These are phyloP conservation scores for Aspergillus pseudoviridinutans DNA, from an alignment of 2,329 filamentous ascomycete species.

Conservation along the genomic window DNA sequence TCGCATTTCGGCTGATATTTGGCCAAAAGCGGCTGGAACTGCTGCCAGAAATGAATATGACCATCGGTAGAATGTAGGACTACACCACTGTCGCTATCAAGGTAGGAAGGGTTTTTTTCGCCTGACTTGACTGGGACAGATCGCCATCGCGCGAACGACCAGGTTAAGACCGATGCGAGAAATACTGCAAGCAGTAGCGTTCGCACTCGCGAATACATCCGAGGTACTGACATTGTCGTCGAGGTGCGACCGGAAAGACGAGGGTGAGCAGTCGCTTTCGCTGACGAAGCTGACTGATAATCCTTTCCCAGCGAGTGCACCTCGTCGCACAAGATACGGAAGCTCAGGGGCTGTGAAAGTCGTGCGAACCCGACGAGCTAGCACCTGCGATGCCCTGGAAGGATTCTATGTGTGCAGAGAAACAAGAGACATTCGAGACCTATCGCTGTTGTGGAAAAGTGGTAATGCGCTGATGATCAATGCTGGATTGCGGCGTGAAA, in stretches of 20 bases:
- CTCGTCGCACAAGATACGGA: not conserved
- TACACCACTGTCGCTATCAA: not conserved
- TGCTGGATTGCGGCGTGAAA: too few relatives aligned
- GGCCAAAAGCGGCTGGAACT: conserved; percentile 30
- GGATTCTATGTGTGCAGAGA: not conserved
- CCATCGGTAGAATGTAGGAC: conserved; percentile 9
- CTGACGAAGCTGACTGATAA: not conserved
- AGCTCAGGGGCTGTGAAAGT: not conserved
- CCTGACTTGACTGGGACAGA: not conserved
- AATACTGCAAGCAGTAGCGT: conserved; percentile 15
- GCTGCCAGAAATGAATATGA: conserved; percentile 32
- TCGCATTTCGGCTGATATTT: conserved; percentile 27
- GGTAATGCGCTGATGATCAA: not conserved
- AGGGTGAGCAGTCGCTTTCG: not conserved
- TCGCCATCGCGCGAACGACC: conserved; percentile 14
- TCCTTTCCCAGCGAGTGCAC: not conserved
- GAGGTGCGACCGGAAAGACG: not conserved
- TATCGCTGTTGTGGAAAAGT: not conserved
- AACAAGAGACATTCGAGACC: not conserved
- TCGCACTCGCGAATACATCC: conserved; percentile 15
- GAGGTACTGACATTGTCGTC: conserved; percentile 12
- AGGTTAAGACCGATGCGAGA: conserved; percentile 11
- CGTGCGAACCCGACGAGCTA: not conserved
- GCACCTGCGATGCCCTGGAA: not conserved
- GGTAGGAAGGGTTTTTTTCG: not conserved